Base-by-base conservation (phyloP, 2,329 filamentous ascomycete species). In the Talaromyces sp. region DNA sequence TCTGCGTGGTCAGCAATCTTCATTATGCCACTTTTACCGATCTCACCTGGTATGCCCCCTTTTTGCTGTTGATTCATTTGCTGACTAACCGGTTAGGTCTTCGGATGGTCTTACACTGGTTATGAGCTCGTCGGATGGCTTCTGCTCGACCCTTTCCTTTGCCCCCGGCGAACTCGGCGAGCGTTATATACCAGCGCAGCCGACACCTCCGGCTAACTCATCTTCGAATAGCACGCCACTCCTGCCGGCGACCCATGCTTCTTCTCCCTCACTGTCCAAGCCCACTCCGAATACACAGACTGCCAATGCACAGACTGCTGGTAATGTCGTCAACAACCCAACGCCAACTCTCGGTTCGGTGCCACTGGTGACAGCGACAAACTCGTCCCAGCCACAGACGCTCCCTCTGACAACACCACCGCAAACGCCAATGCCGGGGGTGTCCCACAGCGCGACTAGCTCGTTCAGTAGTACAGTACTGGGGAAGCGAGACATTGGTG, bases 11-110 rank as follows among this genome's bases (percentile, higher is more conserved):
- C 54, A 97, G 92, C 83, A 99, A 99, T 70, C 78, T 99, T 65
- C 94, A 99, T 74, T 96, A 93, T 74, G 92, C 94, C 4, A 97
- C 94, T 0, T 99, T 99, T 71, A 99, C 94, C 0, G 94, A 99
- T 72, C 79, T 99, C 61, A 89, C 91, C 35, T 99, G 94, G 94
- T 96, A 85, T 75, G 87, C 76, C 21, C 29, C 41, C 48, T 57
- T 54, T 65, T 31, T 6, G 51, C 19, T 57, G 19, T 29, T 5
- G 17, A 27, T 61, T 27, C n/a, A 46, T 46, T 56, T 38, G 55
- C 64, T 70, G 60, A 73, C 66, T 63, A 68, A 75, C 48, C 7
- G 5, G 53, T 31, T 63, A 90, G 88, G 88, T 89, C 89, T 1
- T 86, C 82, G 64, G 89, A 92, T 73, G 89, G 89, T 12, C 80